phyloP scores from a whole-genome alignment of 257 asterid species.

The Solanum rostratum region DNA sequence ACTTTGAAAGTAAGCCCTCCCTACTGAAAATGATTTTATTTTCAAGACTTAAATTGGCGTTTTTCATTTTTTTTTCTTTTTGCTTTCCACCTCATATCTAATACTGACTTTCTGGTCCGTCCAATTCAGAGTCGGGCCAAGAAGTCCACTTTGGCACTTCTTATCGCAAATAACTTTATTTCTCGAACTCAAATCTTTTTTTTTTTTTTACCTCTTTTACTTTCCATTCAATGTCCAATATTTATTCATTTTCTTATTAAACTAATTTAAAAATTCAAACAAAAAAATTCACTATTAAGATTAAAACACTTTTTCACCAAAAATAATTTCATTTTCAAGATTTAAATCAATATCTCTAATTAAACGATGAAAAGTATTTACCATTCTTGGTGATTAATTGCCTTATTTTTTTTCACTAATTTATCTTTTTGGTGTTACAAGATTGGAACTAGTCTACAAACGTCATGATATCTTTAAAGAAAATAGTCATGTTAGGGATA shows the following conservation, averaged over 20 bases:
- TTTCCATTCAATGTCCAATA: not conserved
- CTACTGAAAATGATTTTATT: not conserved
- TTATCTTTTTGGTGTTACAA: not conserved
- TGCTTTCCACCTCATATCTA: rapidly evolving
- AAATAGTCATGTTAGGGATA: not conserved
- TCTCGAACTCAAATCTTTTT: not conserved
- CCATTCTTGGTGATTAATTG: not conserved
- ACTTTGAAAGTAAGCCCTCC: no score
- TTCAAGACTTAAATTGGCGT: rapidly evolving
- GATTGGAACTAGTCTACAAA: slow-evolving; percentile 3
- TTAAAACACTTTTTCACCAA: not conserved
- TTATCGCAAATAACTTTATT: not conserved
- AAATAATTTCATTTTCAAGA: not conserved
- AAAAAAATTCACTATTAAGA: not conserved
- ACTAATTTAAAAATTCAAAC: not conserved
- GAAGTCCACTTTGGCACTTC: not conserved
- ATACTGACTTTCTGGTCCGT: not conserved
- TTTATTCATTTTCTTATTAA: no score
- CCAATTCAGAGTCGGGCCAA: not conserved
- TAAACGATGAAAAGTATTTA: not conserved
- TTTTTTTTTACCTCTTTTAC: no score
- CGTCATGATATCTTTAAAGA: slow-evolving; percentile 6
- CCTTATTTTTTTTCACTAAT: not conserved
- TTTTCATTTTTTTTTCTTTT: not conserved
- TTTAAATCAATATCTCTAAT: not conserved